Evolutionary conservation across 2,329 filamentous ascomycete species (phyloP).

Genomic region (Triangularia verruculosa): DNA sequence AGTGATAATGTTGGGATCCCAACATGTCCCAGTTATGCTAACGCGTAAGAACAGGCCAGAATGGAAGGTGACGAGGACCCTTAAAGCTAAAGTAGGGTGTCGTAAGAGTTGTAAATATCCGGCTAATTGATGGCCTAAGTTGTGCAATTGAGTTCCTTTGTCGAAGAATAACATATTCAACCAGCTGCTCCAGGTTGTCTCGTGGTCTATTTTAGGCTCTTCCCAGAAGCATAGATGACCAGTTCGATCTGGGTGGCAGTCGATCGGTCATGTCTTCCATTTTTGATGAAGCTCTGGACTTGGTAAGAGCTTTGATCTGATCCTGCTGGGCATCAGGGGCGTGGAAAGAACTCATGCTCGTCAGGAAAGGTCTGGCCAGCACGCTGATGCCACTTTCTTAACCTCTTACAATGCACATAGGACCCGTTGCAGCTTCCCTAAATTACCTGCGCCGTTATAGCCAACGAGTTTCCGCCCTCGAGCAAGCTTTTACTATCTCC

Average conservation of each 20-base stretch:
- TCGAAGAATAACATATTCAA: background rate
- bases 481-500: background rate
- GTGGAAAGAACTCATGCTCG: background rate
- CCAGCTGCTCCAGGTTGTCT: background rate
- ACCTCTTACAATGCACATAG: background rate
- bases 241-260: background rate
- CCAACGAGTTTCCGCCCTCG: background rate
- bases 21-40: background rate
- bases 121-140: constrained; percentile 5
- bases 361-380: background rate
- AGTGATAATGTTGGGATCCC: constrained; percentile 36
- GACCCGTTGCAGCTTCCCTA: background rate
- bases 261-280: background rate
- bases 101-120: constrained; percentile 21
- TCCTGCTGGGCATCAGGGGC: background rate
- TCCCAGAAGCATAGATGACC: background rate
- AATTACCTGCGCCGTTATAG: background rate
- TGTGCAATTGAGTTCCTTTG: constrained; percentile 17
- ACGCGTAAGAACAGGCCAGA: constrained; percentile 45
- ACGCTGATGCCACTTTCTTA: background rate
- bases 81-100: constrained; percentile 30
- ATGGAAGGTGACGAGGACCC: constrained; percentile 54
- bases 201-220: background rate
- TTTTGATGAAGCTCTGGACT: background rate
- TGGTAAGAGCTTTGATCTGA: background rate